Conservation (phyloP, 1,139 yeast genomes). For the Diutina rugosa region DNA sequence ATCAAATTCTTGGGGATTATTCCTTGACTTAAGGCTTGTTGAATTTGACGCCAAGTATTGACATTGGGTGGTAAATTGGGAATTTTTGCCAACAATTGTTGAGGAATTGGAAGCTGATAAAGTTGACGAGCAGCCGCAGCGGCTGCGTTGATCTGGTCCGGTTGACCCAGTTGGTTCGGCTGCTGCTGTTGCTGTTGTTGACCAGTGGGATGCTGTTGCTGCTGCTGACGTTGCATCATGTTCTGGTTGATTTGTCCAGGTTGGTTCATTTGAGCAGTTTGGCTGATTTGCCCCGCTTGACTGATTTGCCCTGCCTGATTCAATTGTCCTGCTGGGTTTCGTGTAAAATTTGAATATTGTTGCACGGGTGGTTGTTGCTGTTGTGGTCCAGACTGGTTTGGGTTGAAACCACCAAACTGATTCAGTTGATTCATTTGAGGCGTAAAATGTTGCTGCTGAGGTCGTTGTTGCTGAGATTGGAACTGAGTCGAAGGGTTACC, state of each 20-base stretch:
- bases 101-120: constrained; percentile 58
- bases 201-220: not conserved
- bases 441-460: not conserved
- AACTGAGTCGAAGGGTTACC: constrained; percentile 4
- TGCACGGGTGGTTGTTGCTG: not conserved
- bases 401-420: not conserved
- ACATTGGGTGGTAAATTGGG: constrained; percentile 78
- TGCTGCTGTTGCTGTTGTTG: not conserved
- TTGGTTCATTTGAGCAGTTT: no score
- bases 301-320: not conserved
- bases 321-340: not conserved
- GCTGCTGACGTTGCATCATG: not conserved
- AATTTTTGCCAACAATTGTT: constrained; percentile 51
- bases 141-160: constrained; percentile 7
- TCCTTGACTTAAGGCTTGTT: constrained; percentile 52
- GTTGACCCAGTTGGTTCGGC: constrained; percentile 9
- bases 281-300: no score
- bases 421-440: not conserved
- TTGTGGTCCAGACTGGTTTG: not conserved
- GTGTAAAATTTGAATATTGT: not conserved
- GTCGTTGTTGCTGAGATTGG: not conserved
- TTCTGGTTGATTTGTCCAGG: not conserved
- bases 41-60: constrained; percentile 74
- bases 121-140: constrained; percentile 24
- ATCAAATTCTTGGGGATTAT: constrained; percentile 42